phyloP scores from a whole-genome alignment of 202 grass and related monocot species.

The Tripidium arundinaceum region DNA sequence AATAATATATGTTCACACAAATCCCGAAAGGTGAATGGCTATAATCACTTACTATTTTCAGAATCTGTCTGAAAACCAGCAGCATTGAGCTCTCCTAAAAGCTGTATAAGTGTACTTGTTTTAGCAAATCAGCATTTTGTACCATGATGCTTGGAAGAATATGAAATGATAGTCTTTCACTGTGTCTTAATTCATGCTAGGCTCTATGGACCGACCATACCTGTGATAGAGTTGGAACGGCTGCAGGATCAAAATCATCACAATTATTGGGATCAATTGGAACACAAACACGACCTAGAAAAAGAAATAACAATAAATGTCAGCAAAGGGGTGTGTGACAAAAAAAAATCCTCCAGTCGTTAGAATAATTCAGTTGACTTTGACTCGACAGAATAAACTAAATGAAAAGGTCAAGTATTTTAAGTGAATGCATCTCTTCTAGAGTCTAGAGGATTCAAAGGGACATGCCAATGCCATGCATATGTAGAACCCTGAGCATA shows the following conservation, averaged over 20 bases:
- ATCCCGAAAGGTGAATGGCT: neutral
- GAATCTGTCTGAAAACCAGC: conserved; percentile 43
- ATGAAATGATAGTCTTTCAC: neutral
- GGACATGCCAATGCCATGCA: too few relatives aligned
- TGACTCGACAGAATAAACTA: too few relatives aligned
- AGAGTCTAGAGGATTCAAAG: conserved; percentile 2
- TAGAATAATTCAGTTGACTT: too few relatives aligned
- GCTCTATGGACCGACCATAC: conserved; percentile 27
- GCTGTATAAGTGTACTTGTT: conserved; percentile 39
- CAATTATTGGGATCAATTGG: conserved; percentile 82
- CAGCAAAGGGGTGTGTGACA: neutral
- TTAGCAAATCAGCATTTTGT: conserved; percentile 11
- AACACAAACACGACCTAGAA: conserved; percentile 74
- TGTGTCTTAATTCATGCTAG: too few relatives aligned
- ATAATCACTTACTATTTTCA: conserved; percentile 48
- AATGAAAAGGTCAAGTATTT: neutral
- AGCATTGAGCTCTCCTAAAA: conserved; percentile 82
- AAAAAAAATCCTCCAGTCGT: neutral
- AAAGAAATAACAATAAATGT: conserved; percentile 34
- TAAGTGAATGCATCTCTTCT: neutral
- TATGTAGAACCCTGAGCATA: neutral
- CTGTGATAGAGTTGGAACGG: conserved; percentile 63
- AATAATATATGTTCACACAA: neutral
- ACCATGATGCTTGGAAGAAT: neutral
- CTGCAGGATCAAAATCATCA: conserved; percentile 78